phyloP scores from a whole-genome alignment of 768 basidiomycete species.

The Termitomyces sp. region DNA sequence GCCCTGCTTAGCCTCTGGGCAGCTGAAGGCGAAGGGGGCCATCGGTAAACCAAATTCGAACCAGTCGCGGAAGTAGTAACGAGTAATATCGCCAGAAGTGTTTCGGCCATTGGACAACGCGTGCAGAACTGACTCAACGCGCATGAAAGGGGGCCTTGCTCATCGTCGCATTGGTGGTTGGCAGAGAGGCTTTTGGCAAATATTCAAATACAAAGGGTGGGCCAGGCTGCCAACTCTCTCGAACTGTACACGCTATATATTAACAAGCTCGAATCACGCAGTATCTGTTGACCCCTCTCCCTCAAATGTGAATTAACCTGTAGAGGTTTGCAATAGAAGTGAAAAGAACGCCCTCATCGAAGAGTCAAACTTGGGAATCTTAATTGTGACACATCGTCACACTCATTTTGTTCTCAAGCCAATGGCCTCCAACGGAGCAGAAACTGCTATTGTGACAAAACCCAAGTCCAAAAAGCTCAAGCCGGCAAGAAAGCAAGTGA shows the following conservation, averaged over 20 bases:
- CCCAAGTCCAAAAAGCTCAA: slow-evolving; percentile 58
- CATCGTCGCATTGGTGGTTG: not conserved
- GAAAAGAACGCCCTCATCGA: not conserved
- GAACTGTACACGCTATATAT: no score
- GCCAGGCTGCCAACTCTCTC: not conserved
- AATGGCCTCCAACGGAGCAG: slow-evolving; percentile 27
- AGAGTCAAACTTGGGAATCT: not conserved
- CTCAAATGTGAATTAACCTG: not conserved
- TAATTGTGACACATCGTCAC: not conserved
- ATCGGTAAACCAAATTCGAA: slow-evolving; percentile 72
- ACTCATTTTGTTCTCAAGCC: slow-evolving; percentile 5
- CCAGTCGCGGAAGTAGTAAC: slow-evolving; percentile 83
- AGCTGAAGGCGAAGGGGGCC: slow-evolving; percentile 69
- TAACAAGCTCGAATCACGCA: not conserved
- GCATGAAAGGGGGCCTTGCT: not conserved
- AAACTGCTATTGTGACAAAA: slow-evolving; percentile 10
- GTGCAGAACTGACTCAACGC: not conserved
- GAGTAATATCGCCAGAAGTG: slow-evolving; percentile 73
- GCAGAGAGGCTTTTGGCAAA: not conserved
- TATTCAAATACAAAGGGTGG: not conserved
- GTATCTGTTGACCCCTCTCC: not conserved
- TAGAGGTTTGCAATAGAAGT: not conserved
- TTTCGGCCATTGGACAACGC: slow-evolving; percentile 54
- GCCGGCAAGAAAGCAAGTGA: slow-evolving; percentile 92
- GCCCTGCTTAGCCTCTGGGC: slow-evolving; percentile 70